These are phyloP conservation scores for Lathyrus tuberosus DNA, from an alignment of 306 rosid species.

Conservation along the genomic window DNA sequence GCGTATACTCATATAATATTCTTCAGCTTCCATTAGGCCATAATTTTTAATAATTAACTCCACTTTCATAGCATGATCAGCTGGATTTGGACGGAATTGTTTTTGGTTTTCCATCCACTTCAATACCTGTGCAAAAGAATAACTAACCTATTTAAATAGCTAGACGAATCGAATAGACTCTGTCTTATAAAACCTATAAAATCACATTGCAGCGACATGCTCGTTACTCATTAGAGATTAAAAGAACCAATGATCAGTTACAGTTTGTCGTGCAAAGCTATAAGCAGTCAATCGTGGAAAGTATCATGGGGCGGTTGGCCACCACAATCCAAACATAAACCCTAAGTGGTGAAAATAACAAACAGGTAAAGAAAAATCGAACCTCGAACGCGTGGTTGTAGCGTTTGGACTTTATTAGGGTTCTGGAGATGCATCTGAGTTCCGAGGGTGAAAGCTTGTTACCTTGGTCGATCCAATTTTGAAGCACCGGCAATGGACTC, in stretches of 20 bases:
- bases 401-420: conserved; percentile 59
- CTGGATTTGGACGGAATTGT: conserved; percentile 41
- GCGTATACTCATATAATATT: conserved; percentile 53
- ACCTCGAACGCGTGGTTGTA: conserved; percentile 71
- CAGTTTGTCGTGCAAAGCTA: neutral
- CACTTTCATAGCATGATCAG: conserved; percentile 62
- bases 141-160: conserved; percentile 12
- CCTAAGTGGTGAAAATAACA: neutral
- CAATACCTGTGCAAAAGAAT: conserved; percentile 51
- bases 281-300: neutral
- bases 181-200: neutral
- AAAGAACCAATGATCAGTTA: conserved; percentile 5
- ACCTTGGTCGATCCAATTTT: conserved; percentile 48
- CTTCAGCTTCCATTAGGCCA: conserved; percentile 70
- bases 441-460: conserved; percentile 48
- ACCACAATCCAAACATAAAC: neutral
- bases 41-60: conserved; percentile 55
- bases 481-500: conserved; percentile 51
- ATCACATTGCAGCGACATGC: conserved; percentile 6
- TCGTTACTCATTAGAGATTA: neutral
- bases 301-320: too few relatives aligned
- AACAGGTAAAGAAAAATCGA: neutral
- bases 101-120: conserved; percentile 64
- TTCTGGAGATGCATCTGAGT: conserved; percentile 54
- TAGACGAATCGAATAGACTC: conserved; percentile 5